Base-by-base conservation (phyloP, 257 asterid genomes). In the Cynanchum wilfordii region DNA sequence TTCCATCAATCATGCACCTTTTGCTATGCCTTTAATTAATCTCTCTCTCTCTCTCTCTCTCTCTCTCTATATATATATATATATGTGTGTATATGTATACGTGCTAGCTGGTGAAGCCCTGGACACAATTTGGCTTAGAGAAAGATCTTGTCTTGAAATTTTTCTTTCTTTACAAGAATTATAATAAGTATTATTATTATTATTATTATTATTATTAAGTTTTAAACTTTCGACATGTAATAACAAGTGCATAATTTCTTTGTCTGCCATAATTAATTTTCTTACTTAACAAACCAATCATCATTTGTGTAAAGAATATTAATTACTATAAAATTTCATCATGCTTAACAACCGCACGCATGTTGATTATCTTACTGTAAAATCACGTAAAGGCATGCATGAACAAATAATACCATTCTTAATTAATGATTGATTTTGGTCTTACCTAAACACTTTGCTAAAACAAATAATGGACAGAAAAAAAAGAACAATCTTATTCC, bases 191-290 rank as follows among this genome's bases (percentile, higher is more conserved):
- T 11, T 49, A 45, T 4, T 70, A 33, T 52, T n/a, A n/a, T n/a
- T 33, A 36, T 36, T 36, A 36, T 36, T 36, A 36, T 10, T 2
- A 54, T 20, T 30, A 19, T 54, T 15, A 2, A 0, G 13, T 19
- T 58, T 72, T 60, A 5, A 47, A 29, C 42, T 73, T 50, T 16
- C 56, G 78, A 83, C 81, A 83, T 7, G 1, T 62, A 62, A 30
- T 30, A 58, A 67, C 66, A 72, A 69, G 68, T 45, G 33, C 76
- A 77, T 29, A 51, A 24, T 74, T 72, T 62, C 78, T 8, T 60
- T 80, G 90, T 82, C 87, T 80, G 90, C 90, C 88, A 86, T 65
- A 56, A 54, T 51, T 42, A 42, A 78, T 11, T 51, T 44, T 64
- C 72, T 42, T 70, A 79, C 51, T 69, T 10, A 60, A 59, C 57